Evolutionary conservation across 345 rosid species (phyloP).

Genomic region (Atalantia buxifolia): DNA sequence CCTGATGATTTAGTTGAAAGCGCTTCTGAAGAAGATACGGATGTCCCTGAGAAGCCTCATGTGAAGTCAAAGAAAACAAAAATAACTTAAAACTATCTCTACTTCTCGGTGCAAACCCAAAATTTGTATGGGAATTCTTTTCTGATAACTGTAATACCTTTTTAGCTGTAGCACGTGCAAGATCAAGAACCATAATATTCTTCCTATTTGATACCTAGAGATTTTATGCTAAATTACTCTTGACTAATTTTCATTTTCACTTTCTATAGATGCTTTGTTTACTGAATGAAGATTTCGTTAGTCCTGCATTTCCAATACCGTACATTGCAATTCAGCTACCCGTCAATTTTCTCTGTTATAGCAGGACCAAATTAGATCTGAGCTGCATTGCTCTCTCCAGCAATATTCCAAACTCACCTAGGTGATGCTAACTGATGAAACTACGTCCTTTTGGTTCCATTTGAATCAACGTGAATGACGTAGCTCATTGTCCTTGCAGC

Average conservation of each 20-base stretch:
- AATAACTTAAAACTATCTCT: constrained; percentile 29
- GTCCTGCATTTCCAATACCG: not conserved
- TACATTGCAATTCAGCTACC: not conserved
- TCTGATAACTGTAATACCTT: not conserved
- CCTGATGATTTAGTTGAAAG: constrained; percentile 60
- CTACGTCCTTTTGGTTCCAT: not conserved
- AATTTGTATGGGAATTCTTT: not conserved
- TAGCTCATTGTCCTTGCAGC: not conserved
- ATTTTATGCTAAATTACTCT: not conserved
- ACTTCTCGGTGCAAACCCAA: not conserved
- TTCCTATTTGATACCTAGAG: not conserved
- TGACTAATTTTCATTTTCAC: not conserved
- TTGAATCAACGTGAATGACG: not conserved
- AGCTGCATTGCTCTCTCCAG: not conserved
- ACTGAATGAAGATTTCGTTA: not conserved
- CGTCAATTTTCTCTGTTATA: not conserved
- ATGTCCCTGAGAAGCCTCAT: constrained; percentile 33
- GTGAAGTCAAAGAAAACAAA: constrained; percentile 66
- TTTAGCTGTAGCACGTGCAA: not conserved
- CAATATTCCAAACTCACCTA: not conserved
- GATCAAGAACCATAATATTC: not conserved
- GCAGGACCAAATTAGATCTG: not conserved
- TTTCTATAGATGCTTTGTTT: not conserved
- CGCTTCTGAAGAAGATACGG: constrained; percentile 49
- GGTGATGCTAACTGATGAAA: not conserved